Evolutionary conservation across 23 red algal species (phyloP), one percentile per base, ranked within the genome.

Genomic region (Chondrus crispus): DNA sequence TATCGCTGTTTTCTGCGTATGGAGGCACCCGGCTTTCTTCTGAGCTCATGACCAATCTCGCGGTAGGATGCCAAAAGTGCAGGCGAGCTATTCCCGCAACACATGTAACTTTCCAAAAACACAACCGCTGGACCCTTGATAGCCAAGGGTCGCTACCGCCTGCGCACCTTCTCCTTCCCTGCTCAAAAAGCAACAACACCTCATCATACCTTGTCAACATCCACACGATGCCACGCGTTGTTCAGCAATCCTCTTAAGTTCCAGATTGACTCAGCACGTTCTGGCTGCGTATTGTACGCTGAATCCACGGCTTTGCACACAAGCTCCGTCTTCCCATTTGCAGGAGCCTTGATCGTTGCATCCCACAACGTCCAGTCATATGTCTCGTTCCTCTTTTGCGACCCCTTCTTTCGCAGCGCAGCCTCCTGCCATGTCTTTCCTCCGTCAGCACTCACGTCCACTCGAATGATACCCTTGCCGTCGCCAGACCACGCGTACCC

Each of bases 351-450:
- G 12, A 95, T 30, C 55, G 46, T 46, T 36, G 76, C 73, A 43
- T 53, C 42, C 95, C 95, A 98, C 36, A 94, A 41, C 87, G 84
- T 89, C 95, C 95, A 98, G 45, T 84, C 88, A 91, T 91, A 94
- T 55, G 47, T 46, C 39, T 70, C 47, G 24, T 49, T 51, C 47
- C 74, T 38, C 5, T 8, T 64, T 71, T 30, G n/a, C 30, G 72
- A 55, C 47, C 42, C 47, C 51, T 26, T 43, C 45, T 53, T 58
- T 35, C 76, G 48, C 70, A 98, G 68, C 39, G 37, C 26, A 4
- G 96, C 93, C 5, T 11, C 80, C 62, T 68, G 43, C 93, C 93
- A 98, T 33, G 86, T 89, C 46, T 89, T n/a, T 2, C 93, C 91
- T 43, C 52, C 81, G 62, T 95, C 91, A n/a, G 40, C 72, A 72